Conservation (phyloP, 257 asterid species). For the Datura wrightii region DNA sequence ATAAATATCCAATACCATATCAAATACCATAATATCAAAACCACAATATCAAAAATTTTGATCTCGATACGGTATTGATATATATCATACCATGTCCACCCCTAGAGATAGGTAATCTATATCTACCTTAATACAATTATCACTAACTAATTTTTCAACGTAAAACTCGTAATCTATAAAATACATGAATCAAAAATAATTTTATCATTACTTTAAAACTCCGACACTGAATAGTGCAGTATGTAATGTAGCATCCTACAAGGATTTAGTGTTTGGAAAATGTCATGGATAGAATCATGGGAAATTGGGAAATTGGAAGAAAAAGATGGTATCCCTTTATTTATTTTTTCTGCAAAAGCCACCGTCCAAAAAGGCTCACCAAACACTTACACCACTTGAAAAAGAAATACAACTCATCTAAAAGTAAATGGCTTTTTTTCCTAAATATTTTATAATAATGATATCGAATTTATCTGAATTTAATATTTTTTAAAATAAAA, state of each 20-base stretch:
- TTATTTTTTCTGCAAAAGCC: slow-evolving; percentile 29
- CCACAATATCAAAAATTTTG: too few relatives aligned
- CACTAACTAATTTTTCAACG: too few relatives aligned
- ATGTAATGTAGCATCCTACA: slow-evolving; percentile 8
- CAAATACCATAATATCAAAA: too few relatives aligned
- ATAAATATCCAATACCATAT: too few relatives aligned
- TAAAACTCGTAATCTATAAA: too few relatives aligned
- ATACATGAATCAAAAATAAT: too few relatives aligned
- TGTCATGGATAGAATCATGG: slow-evolving; percentile 42
- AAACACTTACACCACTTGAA: slow-evolving; percentile 30
- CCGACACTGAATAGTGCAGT: too few relatives aligned
- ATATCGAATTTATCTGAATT: background rate
- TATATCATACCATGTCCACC: too few relatives aligned
- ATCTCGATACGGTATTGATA: too few relatives aligned
- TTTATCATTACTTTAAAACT: too few relatives aligned
- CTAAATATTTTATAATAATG: background rate
- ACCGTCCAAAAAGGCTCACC: slow-evolving; percentile 42
- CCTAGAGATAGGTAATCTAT: too few relatives aligned
- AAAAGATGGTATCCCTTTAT: slow-evolving; percentile 30
- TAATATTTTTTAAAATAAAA: background rate
- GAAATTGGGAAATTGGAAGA: slow-evolving; percentile 19
- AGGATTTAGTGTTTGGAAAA: slow-evolving; percentile 18
- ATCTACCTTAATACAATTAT: too few relatives aligned
- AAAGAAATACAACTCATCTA: background rate
- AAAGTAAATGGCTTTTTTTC: background rate